A percentile compares a stretch with the other conserved stretches of the same genome.
Conservation (phyloP, 1,284 basidiomycete genomes). For the Irpex sp. region DNA sequence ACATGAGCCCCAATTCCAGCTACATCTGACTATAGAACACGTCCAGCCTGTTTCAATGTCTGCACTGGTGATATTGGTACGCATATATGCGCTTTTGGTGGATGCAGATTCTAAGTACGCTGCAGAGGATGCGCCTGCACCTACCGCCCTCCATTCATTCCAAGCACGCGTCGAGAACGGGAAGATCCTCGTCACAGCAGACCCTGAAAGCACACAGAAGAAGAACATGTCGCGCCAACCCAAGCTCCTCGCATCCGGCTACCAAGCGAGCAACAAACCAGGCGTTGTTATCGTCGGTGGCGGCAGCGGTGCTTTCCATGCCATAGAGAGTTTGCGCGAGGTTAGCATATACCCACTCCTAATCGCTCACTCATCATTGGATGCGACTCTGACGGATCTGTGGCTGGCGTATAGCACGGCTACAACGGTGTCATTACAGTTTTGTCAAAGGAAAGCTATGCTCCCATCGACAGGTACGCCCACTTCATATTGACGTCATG, state of each 20-base stretch:
- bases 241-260: slow-evolving; percentile 40
- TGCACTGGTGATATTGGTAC: slow-evolving; percentile 75
- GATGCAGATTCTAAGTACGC: slow-evolving; percentile 16
- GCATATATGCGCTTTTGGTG: slow-evolving; percentile 13
- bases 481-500: not conserved
- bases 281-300: slow-evolving; percentile 88
- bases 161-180: slow-evolving; percentile 66
- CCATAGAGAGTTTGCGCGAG: slow-evolving; percentile 83
- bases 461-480: slow-evolving; percentile 81
- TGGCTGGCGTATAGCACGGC: slow-evolving; percentile 50
- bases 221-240: slow-evolving; percentile 63
- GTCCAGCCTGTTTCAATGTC: slow-evolving; percentile 82
- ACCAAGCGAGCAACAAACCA: slow-evolving; percentile 21
- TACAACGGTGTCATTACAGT: slow-evolving; percentile 79
- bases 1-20: not conserved
- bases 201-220: slow-evolving; percentile 64
- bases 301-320: slow-evolving; percentile 78
- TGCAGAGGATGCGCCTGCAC: slow-evolving; percentile 87
- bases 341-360: slow-evolving; percentile 32
- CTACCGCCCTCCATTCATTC: slow-evolving; percentile 83
- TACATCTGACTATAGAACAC: not conserved
- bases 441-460: slow-evolving; percentile 75
- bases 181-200: slow-evolving; percentile 81
- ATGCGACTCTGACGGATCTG: not conserved
- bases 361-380: not conserved